Conservation (phyloP, 805 yeast species). For the Clavispora fructus region DNA sequence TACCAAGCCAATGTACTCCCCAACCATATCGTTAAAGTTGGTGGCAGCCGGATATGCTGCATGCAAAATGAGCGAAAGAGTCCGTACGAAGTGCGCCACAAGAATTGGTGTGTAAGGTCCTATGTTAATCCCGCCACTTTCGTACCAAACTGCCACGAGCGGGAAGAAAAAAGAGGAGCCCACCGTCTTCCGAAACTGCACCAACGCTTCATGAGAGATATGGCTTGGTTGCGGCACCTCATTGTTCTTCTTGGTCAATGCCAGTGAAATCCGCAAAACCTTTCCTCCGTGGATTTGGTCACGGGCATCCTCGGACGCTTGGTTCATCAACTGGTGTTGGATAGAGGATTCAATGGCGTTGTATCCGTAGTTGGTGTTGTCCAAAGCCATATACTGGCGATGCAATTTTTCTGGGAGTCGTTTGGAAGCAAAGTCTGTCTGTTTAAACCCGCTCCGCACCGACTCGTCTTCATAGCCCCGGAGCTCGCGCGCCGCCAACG, state of each 20-base stretch:
- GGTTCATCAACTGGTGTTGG: conserved; percentile 31
- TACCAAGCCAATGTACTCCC: conserved; percentile 42
- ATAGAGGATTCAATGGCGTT: conserved; percentile 14
- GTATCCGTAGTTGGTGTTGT: conserved; percentile 14
- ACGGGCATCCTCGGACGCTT: conserved; percentile 25
- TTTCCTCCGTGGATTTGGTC: conserved; percentile 35
- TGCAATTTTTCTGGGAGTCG: conserved; percentile 47
- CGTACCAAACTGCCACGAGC: conserved; percentile 47
- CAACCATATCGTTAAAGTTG: conserved; percentile 51
- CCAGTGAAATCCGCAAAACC: conserved; percentile 38
- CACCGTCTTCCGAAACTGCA: conserved; percentile 34
- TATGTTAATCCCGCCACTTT: conserved; percentile 40
- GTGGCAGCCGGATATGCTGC: conserved; percentile 52
- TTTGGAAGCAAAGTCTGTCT: conserved; percentile 30
- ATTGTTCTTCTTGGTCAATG: conserved; percentile 16
- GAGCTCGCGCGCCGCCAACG: conserved; percentile 69
- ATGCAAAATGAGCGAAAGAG: conserved; percentile 52
- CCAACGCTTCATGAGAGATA: conserved; percentile 16
- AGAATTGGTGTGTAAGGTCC: conserved; percentile 54
- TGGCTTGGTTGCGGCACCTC: not conserved
- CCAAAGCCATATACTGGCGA: conserved; percentile 30
- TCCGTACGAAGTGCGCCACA: conserved; percentile 53
- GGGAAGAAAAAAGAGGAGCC: conserved; percentile 49
- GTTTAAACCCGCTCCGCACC: conserved; percentile 31
- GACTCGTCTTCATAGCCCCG: conserved; percentile 53